Base-by-base conservation (phyloP, 2,329 filamentous ascomycete species). In the Aspergillus uvarum region DNA sequence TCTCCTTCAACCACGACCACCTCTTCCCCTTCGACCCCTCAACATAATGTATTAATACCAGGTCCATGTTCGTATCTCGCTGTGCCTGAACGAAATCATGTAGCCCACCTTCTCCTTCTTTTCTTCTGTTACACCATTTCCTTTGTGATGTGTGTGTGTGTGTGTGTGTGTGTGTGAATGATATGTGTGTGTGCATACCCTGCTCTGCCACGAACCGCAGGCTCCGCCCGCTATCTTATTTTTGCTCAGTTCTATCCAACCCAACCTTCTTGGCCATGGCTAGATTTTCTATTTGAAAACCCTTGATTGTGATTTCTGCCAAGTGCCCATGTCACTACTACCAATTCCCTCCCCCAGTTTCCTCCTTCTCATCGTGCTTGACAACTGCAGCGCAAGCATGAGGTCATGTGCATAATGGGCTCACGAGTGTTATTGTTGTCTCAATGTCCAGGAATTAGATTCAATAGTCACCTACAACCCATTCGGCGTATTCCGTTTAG, bases 21-120 rank as follows among this genome's bases (percentile, higher is more conserved):
- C 32, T 16, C 32, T 22, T 22, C 22, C 22, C 22, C 22, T 22
- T 22, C 22, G 22, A 22, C 32, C 32, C 3, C 14, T 16, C 56
- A 56, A 32, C 61, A 58, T 71, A 70, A 59, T 74, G 71, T 74
- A 74, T 68, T 69, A 74, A 69, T 74, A 71, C 59, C 54, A 61
- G 66, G 61, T 63, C 51, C 59, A 59, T 54, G 54, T 63, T 58
- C 47, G 50, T 44, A 10, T 57, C 22, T 55, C 59, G 57, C 54
- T 56, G 59, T 54, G 50, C 55, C 59, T 56, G 57, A 55, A 66
- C 61, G 63, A 63, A 44, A 63, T 60, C 53, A 65, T 65, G 65
- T 66, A 64, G 51, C 66, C 61, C 60, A 65, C 66, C 61, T 58
- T 52, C 53, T 42, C 51, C 57, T 51, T 57, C 49, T 24, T 47